Conservation (phyloP, 371 early-diverging fungal species). For the Globomyces sp. region DNA sequence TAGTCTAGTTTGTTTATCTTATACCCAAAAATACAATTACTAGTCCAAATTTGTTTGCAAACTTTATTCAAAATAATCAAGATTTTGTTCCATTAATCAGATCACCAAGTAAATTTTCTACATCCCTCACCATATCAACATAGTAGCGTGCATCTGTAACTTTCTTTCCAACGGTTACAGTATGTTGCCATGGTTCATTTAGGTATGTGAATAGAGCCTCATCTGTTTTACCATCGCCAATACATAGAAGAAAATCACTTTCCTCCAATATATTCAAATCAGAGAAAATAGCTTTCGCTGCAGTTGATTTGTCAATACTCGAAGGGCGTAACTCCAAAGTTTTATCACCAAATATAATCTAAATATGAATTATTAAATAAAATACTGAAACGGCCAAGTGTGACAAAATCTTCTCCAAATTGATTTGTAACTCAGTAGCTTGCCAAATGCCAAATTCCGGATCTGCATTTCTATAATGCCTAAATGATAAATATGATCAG, state of each 20-base stretch:
- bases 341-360: conserved; percentile 89
- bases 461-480: conserved; percentile 54
- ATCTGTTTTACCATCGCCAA: conserved; percentile 94
- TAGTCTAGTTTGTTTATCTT: too few species aligned
- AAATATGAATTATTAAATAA: background rate
- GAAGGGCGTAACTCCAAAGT: conserved; percentile 93
- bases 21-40: too few species aligned
- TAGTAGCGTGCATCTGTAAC: conserved; percentile 90
- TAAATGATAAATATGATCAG: too few species aligned
- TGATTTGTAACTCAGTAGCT: conserved; percentile 89
- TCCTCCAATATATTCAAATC: conserved; percentile 57
- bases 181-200: conserved; percentile 52
- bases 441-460: conserved; percentile 79
- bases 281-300: conserved; percentile 81
- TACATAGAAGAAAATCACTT: conserved; percentile 75
- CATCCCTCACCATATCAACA: conserved; percentile 59
- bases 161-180: conserved; percentile 94
- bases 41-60: too few species aligned
- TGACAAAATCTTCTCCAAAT: conserved; percentile 86
- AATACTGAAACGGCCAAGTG: conserved; percentile 86
- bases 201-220: conserved; percentile 82
- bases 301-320: conserved; percentile 84
- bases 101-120: conserved; percentile 26
- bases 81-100: too few species aligned
- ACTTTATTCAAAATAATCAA: too few species aligned